Percentiles rank a stretch among this genome's conserved stretches.
phyloP scores from a whole-genome alignment of 805 yeast genomes.

The Scheffersomyces coipomensis region DNA sequence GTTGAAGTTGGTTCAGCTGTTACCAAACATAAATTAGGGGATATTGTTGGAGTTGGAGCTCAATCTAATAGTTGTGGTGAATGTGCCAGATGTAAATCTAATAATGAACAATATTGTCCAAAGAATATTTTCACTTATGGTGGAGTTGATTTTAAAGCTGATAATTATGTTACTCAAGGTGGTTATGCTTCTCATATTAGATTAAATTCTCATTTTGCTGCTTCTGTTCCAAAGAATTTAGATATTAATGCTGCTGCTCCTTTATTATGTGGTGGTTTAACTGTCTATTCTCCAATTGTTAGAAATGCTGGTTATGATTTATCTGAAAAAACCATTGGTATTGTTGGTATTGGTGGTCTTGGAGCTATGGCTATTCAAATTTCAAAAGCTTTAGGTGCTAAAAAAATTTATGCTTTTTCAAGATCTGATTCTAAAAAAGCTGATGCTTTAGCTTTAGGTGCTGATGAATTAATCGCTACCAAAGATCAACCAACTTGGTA shows the following conservation, averaged over 20 bases:
- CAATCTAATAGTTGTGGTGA: slow-evolving; percentile 57
- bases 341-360: slow-evolving; percentile 65
- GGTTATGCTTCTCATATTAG: slow-evolving; percentile 50
- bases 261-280: slow-evolving; percentile 54
- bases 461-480: slow-evolving; percentile 44
- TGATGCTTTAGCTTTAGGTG: slow-evolving; percentile 27
- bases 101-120: slow-evolving; percentile 49
- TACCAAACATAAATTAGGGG: slow-evolving; percentile 54
- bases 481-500: slow-evolving; percentile 44
- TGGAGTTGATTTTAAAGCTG: slow-evolving; percentile 30
- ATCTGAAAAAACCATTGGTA: slow-evolving; percentile 45
- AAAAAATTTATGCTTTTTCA: slow-evolving; percentile 43
- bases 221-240: slow-evolving; percentile 46
- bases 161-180: slow-evolving; percentile 35
- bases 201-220: slow-evolving; percentile 40
- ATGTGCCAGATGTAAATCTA: slow-evolving; percentile 50
- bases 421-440: slow-evolving; percentile 25
- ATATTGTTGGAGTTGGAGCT: slow-evolving; percentile 81
- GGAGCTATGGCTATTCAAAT: slow-evolving; percentile 62
- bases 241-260: slow-evolving; percentile 46
- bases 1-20: slow-evolving; percentile 57
- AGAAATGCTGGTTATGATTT: slow-evolving; percentile 32
- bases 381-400: slow-evolving; percentile 62
- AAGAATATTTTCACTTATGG: slow-evolving; percentile 53
- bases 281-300: slow-evolving; percentile 49